Evolutionary conservation across 2,329 filamentous ascomycete genomes (phyloP).

Genomic region (Cladosporium sp.): DNA sequence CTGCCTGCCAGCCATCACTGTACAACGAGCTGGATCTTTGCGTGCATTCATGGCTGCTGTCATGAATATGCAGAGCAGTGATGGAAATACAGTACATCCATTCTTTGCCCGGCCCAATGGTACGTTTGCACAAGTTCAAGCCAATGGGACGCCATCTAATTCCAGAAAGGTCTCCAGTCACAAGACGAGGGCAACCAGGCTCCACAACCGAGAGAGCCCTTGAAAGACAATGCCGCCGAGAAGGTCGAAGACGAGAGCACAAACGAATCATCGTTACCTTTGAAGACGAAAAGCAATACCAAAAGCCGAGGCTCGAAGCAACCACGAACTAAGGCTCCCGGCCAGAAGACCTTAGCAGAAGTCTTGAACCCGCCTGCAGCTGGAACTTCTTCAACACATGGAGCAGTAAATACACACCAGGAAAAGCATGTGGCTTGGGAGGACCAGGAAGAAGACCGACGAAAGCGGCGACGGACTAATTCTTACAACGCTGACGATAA

Average conservation of each 20-base stretch:
- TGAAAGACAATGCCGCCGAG: neutral
- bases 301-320: neutral
- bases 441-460: conserved; percentile 25
- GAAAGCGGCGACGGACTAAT: conserved; percentile 37
- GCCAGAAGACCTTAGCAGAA: conserved; percentile 27
- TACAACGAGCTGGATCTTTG: neutral
- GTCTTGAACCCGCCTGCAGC: conserved; percentile 19
- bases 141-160: neutral
- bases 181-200: neutral
- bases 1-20: neutral
- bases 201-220: neutral
- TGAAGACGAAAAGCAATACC: conserved; percentile 7
- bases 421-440: conserved; percentile 8
- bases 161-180: neutral
- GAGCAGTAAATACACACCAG: neutral
- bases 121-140: neutral
- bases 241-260: conserved; percentile 17
- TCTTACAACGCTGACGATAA: conserved; percentile 17
- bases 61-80: conserved; percentile 10
- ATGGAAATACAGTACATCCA: conserved; percentile 22
- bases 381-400: neutral
- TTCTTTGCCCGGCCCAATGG: conserved; percentile 26
- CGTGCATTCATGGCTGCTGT: conserved; percentile 6
- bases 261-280: conserved; percentile 10
- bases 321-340: conserved; percentile 11